Percentiles rank a stretch among this genome's conserved stretches.
These are phyloP conservation scores for Phlyctochytrium planicorne DNA, from an alignment of 192 early-diverging fungal genomes.

Conservation along the genomic window DNA sequence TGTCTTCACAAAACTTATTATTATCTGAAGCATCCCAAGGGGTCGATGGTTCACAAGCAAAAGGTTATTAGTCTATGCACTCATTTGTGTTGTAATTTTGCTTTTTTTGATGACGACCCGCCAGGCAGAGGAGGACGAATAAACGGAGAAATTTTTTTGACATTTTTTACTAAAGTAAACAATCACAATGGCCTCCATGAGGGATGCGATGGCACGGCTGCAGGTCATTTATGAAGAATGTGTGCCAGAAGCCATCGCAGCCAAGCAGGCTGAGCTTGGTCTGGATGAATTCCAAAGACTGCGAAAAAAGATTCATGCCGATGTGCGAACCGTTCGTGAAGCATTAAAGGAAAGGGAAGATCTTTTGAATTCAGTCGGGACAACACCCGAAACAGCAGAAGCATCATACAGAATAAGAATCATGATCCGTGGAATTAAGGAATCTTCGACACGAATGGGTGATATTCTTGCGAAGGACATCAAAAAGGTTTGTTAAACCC, in stretches of 20 bases:
- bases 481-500: slow-evolving; percentile 38
- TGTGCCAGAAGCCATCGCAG: slow-evolving; percentile 49
- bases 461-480: slow-evolving; percentile 54
- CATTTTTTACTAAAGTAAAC: no score
- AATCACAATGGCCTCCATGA: slow-evolving; percentile 29
- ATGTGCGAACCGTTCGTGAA: slow-evolving; percentile 48
- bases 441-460: slow-evolving; percentile 34
- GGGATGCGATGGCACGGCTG: slow-evolving; percentile 58
- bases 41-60: neutral
- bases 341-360: slow-evolving; percentile 54
- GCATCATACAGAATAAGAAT: slow-evolving; percentile 58
- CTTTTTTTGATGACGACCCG: neutral
- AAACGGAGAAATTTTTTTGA: neutral
- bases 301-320: slow-evolving; percentile 51
- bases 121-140: neutral
- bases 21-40: neutral
- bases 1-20: neutral
- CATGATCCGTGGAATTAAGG: slow-evolving; percentile 49
- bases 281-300: slow-evolving; percentile 58
- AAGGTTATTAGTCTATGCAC: neutral
- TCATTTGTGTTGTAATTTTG: neutral
- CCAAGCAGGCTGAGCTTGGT: slow-evolving; percentile 32
- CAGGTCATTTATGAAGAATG: slow-evolving; percentile 58
- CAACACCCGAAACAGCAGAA: slow-evolving; percentile 60
- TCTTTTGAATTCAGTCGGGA: slow-evolving; percentile 38